A percentile compares a stretch with the other conserved stretches of the same genome.
phyloP scores from a whole-genome alignment of 2,329 filamentous ascomycete species.

The Claviceps capensis region DNA sequence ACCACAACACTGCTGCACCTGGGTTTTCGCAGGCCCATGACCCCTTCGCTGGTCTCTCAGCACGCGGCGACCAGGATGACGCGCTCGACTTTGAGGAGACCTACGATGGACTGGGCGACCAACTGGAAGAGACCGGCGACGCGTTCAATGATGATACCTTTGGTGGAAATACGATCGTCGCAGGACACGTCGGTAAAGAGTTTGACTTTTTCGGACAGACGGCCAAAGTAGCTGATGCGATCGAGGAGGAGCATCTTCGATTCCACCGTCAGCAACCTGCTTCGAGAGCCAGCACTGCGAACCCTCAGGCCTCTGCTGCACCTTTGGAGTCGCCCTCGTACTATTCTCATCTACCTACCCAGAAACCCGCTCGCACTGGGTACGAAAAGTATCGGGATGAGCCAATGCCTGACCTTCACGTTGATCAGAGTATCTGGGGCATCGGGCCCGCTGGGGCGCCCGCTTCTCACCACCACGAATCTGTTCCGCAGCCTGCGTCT shows the following conservation, averaged over 20 bases:
- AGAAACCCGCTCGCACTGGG: constrained; percentile 59
- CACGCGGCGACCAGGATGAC: constrained; percentile 44
- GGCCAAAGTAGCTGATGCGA: constrained; percentile 69
- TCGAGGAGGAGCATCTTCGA: constrained; percentile 82
- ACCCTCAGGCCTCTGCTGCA: constrained; percentile 19
- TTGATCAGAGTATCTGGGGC: constrained; percentile 89
- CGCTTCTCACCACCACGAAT: constrained; percentile 15
- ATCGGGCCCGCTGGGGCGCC: constrained; percentile 43
- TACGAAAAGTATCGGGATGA: constrained; percentile 88
- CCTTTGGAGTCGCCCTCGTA: constrained; percentile 19
- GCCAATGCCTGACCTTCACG: constrained; percentile 78
- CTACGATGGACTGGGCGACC: constrained; percentile 85
- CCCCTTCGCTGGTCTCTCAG: constrained; percentile 73
- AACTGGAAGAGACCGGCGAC: constrained; percentile 83
- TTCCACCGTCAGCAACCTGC: constrained; percentile 62
- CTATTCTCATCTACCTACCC: constrained; percentile 24
- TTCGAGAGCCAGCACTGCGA: constrained; percentile 19
- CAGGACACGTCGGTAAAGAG: constrained; percentile 62
- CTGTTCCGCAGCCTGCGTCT: constrained; percentile 12
- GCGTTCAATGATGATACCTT: constrained; percentile 97
- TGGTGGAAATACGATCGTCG: constrained; percentile 28
- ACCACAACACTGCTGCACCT: constrained; percentile 52
- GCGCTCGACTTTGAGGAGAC: constrained; percentile 83
- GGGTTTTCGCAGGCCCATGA: constrained; percentile 77
- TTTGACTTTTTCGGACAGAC: constrained; percentile 96